Evolutionary conservation across 768 basidiomycete genomes (phyloP).

Genomic region (Fomitopsis pulvina): DNA sequence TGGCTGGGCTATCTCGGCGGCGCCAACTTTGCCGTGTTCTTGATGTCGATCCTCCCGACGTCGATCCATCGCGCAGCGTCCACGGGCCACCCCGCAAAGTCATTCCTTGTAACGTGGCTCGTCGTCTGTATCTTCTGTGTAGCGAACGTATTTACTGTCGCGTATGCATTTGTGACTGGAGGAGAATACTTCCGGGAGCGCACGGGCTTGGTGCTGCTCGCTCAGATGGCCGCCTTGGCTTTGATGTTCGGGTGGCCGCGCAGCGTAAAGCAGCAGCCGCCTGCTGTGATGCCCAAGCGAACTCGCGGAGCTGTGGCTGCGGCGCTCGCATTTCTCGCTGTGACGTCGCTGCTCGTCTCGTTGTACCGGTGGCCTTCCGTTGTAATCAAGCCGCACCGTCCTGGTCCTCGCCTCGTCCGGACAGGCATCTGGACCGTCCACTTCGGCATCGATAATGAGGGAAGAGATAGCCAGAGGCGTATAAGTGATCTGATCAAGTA

Average conservation of each 20-base stretch:
- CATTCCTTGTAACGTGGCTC: conserved; percentile 50
- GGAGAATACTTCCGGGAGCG: conserved; percentile 70
- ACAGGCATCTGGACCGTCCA: conserved; percentile 92
- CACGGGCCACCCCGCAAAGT: conserved; percentile 30
- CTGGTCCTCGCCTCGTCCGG: conserved; percentile 61
- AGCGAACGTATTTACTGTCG: conserved; percentile 75
- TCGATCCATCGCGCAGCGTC: conserved; percentile 44
- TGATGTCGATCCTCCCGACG: conserved; percentile 56
- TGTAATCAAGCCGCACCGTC: conserved; percentile 50
- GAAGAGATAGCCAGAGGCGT: conserved; percentile 64
- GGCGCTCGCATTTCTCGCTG: conserved; percentile 16
- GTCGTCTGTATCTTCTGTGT: conserved; percentile 59
- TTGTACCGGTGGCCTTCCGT: conserved; percentile 45
- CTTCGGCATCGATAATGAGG: conserved; percentile 76
- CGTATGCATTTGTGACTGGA: conserved; percentile 87
- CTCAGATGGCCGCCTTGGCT: conserved; percentile 45
- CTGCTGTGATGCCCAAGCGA: conserved; percentile 4
- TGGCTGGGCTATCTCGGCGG: conserved; percentile 71
- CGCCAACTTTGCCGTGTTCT: conserved; percentile 53
- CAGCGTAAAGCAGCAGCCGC: not conserved
- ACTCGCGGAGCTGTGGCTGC: conserved; percentile 8
- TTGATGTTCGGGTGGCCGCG: conserved; percentile 39
- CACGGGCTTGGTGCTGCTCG: conserved; percentile 58
- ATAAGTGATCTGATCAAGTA: conserved; percentile 47
- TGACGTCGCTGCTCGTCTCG: conserved; percentile 43